Conservation (phyloP, 306 rosid genomes). For the Malus sieversii region DNA sequence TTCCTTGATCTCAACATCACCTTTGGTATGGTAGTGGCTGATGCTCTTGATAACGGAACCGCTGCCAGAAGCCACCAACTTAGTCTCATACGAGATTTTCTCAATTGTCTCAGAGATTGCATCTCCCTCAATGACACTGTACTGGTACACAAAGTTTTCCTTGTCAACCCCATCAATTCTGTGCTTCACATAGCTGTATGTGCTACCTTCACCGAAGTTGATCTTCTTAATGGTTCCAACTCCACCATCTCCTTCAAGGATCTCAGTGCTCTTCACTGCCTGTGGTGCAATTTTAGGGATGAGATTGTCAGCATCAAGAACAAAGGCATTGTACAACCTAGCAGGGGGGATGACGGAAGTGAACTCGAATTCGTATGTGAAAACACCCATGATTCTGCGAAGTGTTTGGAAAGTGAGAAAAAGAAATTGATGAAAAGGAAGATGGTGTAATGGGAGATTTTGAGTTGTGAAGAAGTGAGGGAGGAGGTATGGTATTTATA, state of each 20-base stretch:
- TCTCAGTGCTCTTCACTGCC: too few relatives aligned
- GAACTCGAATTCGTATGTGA: neutral
- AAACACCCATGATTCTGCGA: too few relatives aligned
- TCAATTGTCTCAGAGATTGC: constrained; percentile 7
- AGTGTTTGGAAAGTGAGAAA: neutral
- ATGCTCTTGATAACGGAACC: constrained; percentile 30
- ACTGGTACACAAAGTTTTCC: constrained; percentile 24
- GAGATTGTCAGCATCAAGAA: constrained; percentile 11
- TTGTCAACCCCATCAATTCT: constrained; percentile 42
- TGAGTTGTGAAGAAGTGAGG: constrained; percentile 8
- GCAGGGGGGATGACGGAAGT: constrained; percentile 20
- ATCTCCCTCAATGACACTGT: constrained; percentile 40
- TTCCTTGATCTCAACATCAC: constrained; percentile 25
- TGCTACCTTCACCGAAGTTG: constrained; percentile 26
- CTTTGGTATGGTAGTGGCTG: constrained; percentile 24
- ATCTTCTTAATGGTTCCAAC: constrained; percentile 28
- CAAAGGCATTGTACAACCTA: constrained; percentile 49
- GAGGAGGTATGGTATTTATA: neutral
- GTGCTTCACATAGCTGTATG: constrained; percentile 31
- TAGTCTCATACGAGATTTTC: constrained; percentile 29
- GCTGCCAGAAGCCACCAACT: constrained; percentile 24
- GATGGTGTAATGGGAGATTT: neutral
- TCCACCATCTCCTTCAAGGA: too few relatives aligned
- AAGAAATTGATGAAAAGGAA: neutral
- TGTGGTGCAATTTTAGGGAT: too few relatives aligned